Conservation (phyloP, 1,284 basidiomycete species). For the Ustilago hordei region DNA sequence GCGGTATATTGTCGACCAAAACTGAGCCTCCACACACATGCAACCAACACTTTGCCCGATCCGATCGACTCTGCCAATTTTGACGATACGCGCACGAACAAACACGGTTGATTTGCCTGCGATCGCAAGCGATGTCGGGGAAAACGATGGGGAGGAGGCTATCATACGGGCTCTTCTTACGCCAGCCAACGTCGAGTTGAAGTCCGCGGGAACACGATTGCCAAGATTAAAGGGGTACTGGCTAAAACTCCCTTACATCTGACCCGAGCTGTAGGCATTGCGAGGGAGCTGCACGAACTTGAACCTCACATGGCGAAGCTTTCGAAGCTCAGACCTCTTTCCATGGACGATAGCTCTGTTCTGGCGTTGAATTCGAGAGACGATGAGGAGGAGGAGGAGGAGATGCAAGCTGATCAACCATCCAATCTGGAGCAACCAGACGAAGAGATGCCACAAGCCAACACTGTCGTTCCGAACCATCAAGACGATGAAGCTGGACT, state of each 20-base stretch:
- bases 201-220: background rate
- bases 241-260: conserved; percentile 12
- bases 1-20: no score
- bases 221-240: background rate
- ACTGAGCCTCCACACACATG: no score
- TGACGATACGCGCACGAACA: background rate
- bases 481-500: no score
- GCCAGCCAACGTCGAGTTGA: conserved; percentile 3
- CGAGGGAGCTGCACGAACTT: background rate
- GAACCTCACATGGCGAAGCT: no score
- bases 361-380: no score
- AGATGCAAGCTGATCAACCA: background rate
- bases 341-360: no score
- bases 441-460: no score
- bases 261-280: background rate
- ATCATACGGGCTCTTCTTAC: conserved; percentile 15
- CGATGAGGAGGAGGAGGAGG: background rate
- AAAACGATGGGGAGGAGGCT: conserved; percentile 2
- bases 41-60: no score
- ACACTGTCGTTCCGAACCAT: no score
- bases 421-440: no score
- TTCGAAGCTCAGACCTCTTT: no score
- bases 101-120: background rate
- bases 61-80: no score
- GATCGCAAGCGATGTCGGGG: background rate